These are phyloP conservation scores for Cladosporium oxysporum DNA, from an alignment of 2,329 filamentous ascomycete species.

Conservation along the genomic window DNA sequence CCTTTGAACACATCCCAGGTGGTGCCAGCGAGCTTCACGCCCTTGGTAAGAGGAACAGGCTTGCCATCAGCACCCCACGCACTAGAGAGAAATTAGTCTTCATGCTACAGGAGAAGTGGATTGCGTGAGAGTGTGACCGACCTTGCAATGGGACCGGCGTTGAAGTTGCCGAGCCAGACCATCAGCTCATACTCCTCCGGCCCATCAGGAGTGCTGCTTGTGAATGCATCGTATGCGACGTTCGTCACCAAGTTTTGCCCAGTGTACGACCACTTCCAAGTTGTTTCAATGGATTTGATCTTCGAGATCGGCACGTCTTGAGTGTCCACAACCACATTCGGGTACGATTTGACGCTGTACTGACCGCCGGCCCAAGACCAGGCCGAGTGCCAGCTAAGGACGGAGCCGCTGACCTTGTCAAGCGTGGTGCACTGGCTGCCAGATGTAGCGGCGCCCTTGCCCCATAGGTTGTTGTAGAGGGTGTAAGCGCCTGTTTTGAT, in stretches of 20 bases:
- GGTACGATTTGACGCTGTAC: conserved; percentile 47
- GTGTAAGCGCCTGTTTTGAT: conserved; percentile 37
- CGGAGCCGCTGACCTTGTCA: conserved; percentile 40
- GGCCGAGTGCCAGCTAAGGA: conserved; percentile 48
- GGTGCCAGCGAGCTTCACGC: conserved; percentile 54
- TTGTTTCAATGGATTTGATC: conserved; percentile 47
- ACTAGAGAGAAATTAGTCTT: conserved; percentile 53
- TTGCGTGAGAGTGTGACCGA: conserved; percentile 35
- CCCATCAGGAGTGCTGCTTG: conserved; percentile 49
- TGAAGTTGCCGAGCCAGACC: conserved; percentile 63
- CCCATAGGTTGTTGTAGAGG: conserved; percentile 49
- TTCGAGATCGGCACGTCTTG: conserved; percentile 36
- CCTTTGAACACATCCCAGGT: conserved; percentile 63
- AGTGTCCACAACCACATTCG: conserved; percentile 42
- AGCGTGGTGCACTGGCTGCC: conserved; percentile 51
- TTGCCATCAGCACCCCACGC: conserved; percentile 38
- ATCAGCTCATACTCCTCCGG: conserved; percentile 62
- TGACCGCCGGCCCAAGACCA: conserved; percentile 36
- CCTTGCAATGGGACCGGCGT: conserved; percentile 60
- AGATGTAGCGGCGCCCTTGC: conserved; percentile 41
- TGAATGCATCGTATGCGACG: conserved; percentile 65
- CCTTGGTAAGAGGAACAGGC: conserved; percentile 48
- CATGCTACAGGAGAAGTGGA: conserved; percentile 49
- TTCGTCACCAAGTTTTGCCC: conserved; percentile 55
- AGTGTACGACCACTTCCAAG: conserved; percentile 53